phyloP scores from a whole-genome alignment of 163 green algal genomes.

The Scenedesmus sp. region DNA sequence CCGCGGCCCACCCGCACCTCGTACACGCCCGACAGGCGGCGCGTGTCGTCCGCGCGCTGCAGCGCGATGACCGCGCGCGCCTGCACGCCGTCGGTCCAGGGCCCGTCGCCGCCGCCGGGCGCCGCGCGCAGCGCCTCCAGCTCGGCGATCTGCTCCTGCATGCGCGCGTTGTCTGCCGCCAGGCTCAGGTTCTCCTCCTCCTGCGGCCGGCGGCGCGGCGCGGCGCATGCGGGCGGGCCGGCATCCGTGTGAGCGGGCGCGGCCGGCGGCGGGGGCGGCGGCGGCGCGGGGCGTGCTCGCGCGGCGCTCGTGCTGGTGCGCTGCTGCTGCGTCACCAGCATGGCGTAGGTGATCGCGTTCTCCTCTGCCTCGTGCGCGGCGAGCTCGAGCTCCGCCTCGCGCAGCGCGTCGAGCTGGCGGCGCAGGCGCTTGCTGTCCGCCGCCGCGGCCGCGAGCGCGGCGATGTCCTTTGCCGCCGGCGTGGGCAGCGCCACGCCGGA shows the following conservation, averaged over 20 bases:
- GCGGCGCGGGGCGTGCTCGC: too few relatives aligned
- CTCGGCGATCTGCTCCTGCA: constrained; percentile 21
- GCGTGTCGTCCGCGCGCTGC: constrained; percentile 15
- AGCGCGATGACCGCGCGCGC: background rate
- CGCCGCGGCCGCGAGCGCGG: background rate
- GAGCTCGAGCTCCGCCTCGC: constrained; percentile 41
- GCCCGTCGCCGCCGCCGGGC: too few relatives aligned
- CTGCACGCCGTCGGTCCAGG: constrained; percentile 5
- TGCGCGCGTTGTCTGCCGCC: constrained; percentile 14
- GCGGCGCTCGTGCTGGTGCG: too few relatives aligned
- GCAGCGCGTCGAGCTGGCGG: constrained; percentile 35
- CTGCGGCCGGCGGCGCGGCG: too few relatives aligned
- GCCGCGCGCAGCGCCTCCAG: background rate
- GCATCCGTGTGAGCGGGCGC: too few relatives aligned
- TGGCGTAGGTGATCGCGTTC: constrained; percentile 9
- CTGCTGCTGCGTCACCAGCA: constrained; percentile 26
- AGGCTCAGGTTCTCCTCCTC: constrained; percentile 40
- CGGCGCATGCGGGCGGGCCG: too few relatives aligned
- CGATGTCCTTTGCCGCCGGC: constrained; percentile 8
- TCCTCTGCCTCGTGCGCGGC: constrained; percentile 40
- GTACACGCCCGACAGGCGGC: constrained; percentile 24
- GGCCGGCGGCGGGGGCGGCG: too few relatives aligned
- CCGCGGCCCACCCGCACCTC: constrained; percentile 6
- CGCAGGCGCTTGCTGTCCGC: constrained; percentile 11
- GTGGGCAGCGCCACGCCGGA: constrained; percentile 19